Base-by-base conservation (phyloP, 2,329 filamentous ascomycete genomes). In the Didymella exigua region DNA sequence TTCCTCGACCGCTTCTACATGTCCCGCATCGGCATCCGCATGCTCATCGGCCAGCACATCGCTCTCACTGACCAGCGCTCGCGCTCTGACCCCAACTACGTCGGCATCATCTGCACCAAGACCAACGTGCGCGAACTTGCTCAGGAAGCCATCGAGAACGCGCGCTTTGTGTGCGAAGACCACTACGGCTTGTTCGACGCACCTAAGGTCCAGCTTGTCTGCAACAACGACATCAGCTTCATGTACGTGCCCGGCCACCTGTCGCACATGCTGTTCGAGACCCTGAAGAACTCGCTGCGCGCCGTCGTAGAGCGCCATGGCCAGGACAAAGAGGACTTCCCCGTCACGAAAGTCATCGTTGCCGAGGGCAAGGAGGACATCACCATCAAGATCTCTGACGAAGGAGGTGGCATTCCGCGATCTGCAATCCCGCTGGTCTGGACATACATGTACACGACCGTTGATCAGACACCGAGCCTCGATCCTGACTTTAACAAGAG, bases 391-490 rank as follows among this genome's bases (percentile, higher is more conserved):
- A 89, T 99, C 67, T 91, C 89, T 4, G 95, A 99, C 74, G 95
- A 99, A 78, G 95, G 95, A 55, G 95, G 95, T 61, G 95, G 95
- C 59, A 98, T 99, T 48, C 92, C 95, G 0, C 83, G 95, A 68
- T 96, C 90, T 67, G 86, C 91, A 47, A 98, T 99, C 61, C 95
- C 95, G 5, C 83, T 99, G 13, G 95, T 98, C n/a, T 99, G 95
- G 95, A 99, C 95, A 11, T 99, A 99, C 76, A 99, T 98, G 95
- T 99, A 99, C 76, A 99, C 95, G 30, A 99, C 95, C 2, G 95
- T 99, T 61, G 95, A 98, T 75, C 87, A 93, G 66, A 98, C 95
- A 19, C 95, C 95, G 13, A 96, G 88, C 71, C 80, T 99, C 59
- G 95, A 99, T 72, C 95, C 95, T 0, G 93, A 98, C 74, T 99